Percentiles rank a stretch among this genome's conserved stretches.
Conservation (phyloP, 2,329 filamentous ascomycete species). For the Chrysosphaeria jannelii region DNA sequence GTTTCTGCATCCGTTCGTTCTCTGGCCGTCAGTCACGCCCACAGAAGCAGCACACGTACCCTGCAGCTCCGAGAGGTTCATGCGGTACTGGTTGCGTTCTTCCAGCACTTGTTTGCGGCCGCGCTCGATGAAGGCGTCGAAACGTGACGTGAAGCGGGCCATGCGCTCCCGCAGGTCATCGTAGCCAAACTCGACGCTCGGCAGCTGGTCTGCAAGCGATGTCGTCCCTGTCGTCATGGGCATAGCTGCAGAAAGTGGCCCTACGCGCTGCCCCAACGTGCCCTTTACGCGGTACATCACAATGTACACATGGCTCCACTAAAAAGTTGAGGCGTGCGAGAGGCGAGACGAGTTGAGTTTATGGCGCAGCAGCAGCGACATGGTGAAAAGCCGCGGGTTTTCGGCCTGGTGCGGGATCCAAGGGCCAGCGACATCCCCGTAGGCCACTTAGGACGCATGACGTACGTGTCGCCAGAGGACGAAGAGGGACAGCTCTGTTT, state of each 20-base stretch:
- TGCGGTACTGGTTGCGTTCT: constrained; percentile 78
- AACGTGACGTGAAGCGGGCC: constrained; percentile 67
- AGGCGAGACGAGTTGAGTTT: no score
- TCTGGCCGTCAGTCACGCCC: constrained; percentile 19
- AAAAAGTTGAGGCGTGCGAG: no score
- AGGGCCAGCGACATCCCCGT: constrained; percentile 16
- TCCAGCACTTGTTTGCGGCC: constrained; percentile 71
- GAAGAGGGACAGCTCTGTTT: constrained; percentile 5
- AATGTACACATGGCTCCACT: no score
- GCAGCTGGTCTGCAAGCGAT: no score
- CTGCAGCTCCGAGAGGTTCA: constrained; percentile 69
- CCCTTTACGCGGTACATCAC: no score
- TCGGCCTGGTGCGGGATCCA: constrained; percentile 7
- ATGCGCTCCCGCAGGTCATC: constrained; percentile 87
- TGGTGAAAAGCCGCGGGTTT: background rate
- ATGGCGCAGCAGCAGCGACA: no score
- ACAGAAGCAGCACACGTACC: constrained; percentile 20
- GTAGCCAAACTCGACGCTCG: constrained; percentile 82
- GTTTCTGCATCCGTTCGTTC: constrained; percentile 70
- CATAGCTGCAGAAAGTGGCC: no score
- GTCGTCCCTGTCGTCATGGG: no score
- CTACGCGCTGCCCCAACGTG: no score
- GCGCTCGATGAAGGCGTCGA: constrained; percentile 82
- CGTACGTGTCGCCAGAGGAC: constrained; percentile 11
- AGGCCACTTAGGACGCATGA: constrained; percentile 20